A percentile compares a stretch with the other conserved stretches of the same genome.
phyloP scores from a whole-genome alignment of 2,329 filamentous ascomycete species.

The Xylariales sp. region DNA sequence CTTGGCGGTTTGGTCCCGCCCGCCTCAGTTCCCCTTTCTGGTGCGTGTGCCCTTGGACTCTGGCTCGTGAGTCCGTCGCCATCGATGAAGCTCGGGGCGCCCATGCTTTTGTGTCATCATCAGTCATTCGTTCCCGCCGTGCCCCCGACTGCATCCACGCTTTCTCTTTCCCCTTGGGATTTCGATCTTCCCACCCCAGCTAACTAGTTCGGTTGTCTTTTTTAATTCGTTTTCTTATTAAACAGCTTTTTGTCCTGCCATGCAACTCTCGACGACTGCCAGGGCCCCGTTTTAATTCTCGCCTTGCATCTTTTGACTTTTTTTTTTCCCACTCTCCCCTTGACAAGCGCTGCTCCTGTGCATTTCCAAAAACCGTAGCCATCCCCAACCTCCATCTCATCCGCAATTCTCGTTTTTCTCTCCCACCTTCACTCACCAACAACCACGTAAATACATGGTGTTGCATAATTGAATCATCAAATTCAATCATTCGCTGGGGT shows the following conservation, averaged over 20 bases:
- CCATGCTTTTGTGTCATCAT: constrained; percentile 1
- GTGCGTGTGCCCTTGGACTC: not conserved
- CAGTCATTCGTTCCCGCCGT: not conserved
- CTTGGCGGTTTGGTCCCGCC: not conserved
- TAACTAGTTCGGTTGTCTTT: constrained; percentile 31
- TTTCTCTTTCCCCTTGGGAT: constrained; percentile 2
- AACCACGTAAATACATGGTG: constrained; percentile 23
- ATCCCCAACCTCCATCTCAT: constrained; percentile 40
- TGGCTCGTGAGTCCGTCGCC: constrained; percentile 3
- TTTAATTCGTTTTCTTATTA: constrained; percentile 32
- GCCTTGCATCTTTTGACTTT: constrained; percentile 15
- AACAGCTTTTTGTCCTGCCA: too few relatives aligned
- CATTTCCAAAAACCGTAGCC: constrained; percentile 43
- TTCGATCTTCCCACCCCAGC: constrained; percentile 14
- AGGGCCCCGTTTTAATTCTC: constrained; percentile 44
- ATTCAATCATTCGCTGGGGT: constrained; percentile 27
- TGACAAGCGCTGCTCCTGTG: constrained; percentile 39
- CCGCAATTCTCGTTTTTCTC: constrained; percentile 26
- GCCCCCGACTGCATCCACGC: too few relatives aligned
- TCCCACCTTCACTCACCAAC: constrained; percentile 19
- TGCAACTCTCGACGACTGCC: constrained; percentile 28
- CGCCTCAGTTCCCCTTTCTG: not conserved
- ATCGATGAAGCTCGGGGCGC: too few relatives aligned
- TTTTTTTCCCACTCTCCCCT: too few relatives aligned
- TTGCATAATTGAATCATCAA: constrained; percentile 27